Evolutionary conservation across 257 asterid species (phyloP).

Genomic region (Salvia rosmarinus): DNA sequence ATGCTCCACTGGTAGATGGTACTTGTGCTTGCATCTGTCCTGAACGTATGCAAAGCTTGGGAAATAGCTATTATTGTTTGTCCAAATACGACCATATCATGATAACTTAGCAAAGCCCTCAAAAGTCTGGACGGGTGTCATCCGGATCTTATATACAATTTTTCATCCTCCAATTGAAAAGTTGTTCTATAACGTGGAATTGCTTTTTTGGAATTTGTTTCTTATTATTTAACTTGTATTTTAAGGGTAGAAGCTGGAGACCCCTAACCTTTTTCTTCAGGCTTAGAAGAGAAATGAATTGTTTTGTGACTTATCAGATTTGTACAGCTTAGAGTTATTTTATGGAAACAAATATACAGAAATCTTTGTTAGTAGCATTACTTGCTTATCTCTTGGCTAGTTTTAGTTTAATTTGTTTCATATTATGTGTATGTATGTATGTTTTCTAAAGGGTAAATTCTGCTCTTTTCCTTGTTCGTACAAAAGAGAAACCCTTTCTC

Average conservation of each 20-base stretch:
- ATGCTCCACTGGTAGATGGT: conserved; percentile 33
- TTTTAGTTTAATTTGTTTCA: conserved; percentile 23
- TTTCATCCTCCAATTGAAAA: conserved; percentile 47
- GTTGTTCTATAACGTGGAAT: conserved; percentile 41
- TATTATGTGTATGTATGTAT: neutral
- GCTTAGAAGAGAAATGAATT: conserved; percentile 56
- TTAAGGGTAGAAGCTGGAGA: conserved; percentile 61
- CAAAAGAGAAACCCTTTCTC: conserved; percentile 21
- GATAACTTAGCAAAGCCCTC: conserved; percentile 44
- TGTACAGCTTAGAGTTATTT: conserved; percentile 75
- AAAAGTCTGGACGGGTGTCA: conserved; percentile 42
- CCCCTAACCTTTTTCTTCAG: conserved; percentile 60
- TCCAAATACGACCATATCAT: conserved; percentile 31
- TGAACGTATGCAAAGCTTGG: conserved; percentile 31
- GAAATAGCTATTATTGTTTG: conserved; percentile 33
- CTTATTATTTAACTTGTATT: conserved; percentile 54
- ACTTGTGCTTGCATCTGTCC: conserved; percentile 32
- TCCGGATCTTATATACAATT: conserved; percentile 43
- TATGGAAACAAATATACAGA: conserved; percentile 51
- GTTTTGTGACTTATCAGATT: conserved; percentile 50
- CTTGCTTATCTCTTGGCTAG: conserved; percentile 30
- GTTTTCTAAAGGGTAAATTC: conserved; percentile 13
- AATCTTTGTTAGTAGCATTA: conserved; percentile 36
- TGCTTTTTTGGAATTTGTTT: conserved; percentile 53
- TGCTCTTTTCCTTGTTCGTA: conserved; percentile 26